Percentiles rank a stretch among this genome's conserved stretches.
These are phyloP conservation scores for Nicotiana undulata DNA, from an alignment of 257 asterid species.

Conservation along the genomic window DNA sequence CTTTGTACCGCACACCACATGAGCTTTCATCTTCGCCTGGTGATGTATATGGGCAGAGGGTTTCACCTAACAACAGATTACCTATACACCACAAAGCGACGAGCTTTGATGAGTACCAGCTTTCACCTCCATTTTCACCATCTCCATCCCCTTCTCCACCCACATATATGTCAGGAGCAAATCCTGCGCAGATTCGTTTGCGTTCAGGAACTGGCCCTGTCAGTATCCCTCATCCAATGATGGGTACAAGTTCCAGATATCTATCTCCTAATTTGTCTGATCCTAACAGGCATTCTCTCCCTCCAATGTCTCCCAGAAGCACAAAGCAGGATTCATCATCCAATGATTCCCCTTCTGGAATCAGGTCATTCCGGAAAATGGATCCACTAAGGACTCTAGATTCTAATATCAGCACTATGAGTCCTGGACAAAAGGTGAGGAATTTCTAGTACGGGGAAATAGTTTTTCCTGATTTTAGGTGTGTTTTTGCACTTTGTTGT, in stretches of 20 bases:
- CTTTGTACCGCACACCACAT: constrained; percentile 49
- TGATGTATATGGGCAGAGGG: constrained; percentile 35
- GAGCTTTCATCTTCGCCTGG: constrained; percentile 55
- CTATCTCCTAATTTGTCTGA: constrained; percentile 87
- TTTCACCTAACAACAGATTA: constrained; percentile 36
- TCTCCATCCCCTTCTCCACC: constrained; percentile 94
- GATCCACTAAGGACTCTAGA: constrained; percentile 66
- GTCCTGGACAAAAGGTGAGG: constrained; percentile 61
- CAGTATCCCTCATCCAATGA: constrained; percentile 82
- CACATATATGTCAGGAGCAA: constrained; percentile 35
- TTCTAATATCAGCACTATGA: constrained; percentile 36
- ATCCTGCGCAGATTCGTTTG: constrained; percentile 35
- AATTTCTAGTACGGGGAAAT: constrained; percentile 1
- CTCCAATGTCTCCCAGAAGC: constrained; percentile 77
- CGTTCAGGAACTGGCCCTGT: constrained; percentile 77
- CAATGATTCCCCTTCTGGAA: constrained; percentile 77
- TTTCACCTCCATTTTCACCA: constrained; percentile 89
- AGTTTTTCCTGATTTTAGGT: constrained; percentile 14
- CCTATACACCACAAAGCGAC: constrained; percentile 36
- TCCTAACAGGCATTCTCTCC: constrained; percentile 77
- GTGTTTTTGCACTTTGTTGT: background rate
- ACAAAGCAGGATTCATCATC: constrained; percentile 64
- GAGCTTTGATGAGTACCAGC: constrained; percentile 48
- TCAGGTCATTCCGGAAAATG: constrained; percentile 53
- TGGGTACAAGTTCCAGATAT: constrained; percentile 65